These are phyloP conservation scores for Sporobolomyces phaffii DNA, from an alignment of 768 basidiomycete genomes.

Conservation along the genomic window DNA sequence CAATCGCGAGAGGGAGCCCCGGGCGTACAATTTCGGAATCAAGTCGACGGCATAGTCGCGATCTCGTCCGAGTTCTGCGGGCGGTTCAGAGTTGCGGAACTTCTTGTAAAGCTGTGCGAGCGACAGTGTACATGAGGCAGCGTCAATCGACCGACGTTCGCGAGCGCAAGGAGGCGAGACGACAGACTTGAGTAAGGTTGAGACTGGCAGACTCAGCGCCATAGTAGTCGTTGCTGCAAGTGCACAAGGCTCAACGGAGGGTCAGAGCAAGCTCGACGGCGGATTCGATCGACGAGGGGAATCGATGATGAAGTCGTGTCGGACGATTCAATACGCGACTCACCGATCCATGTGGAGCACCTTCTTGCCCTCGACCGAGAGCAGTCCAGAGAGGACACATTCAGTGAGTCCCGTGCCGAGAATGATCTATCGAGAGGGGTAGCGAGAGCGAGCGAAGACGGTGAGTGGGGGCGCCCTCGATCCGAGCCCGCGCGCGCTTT, in stretches of 20 bases:
- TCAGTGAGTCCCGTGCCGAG: conserved; percentile 97
- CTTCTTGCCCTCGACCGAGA: conserved; percentile 99
- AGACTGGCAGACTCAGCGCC: conserved; percentile 94
- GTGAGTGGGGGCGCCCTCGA: background rate
- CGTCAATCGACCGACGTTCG: no score
- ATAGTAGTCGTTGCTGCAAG: conserved; percentile 88
- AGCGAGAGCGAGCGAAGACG: background rate
- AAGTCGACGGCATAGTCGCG: conserved; percentile 97
- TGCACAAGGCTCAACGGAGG: conserved; percentile 34
- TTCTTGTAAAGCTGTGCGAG: conserved; percentile 77
- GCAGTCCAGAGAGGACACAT: conserved; percentile 92
- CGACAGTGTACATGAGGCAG: background rate
- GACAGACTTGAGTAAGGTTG: conserved; percentile 85
- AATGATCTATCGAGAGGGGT: conserved; percentile 52
- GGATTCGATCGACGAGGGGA: background rate
- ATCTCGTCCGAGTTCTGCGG: conserved; percentile 84
- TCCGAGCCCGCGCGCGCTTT: background rate
- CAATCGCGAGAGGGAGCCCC: no score
- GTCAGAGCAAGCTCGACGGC: no score
- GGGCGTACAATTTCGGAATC: conserved; percentile 74
- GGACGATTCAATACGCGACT: background rate
- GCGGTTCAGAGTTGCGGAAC: conserved; percentile 74
- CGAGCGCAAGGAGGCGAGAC: background rate
- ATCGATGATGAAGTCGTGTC: background rate
- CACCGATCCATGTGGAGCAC: conserved; percentile 91